phyloP scores from a whole-genome alignment of 768 basidiomycete species.

The Suillus tomentosus region DNA sequence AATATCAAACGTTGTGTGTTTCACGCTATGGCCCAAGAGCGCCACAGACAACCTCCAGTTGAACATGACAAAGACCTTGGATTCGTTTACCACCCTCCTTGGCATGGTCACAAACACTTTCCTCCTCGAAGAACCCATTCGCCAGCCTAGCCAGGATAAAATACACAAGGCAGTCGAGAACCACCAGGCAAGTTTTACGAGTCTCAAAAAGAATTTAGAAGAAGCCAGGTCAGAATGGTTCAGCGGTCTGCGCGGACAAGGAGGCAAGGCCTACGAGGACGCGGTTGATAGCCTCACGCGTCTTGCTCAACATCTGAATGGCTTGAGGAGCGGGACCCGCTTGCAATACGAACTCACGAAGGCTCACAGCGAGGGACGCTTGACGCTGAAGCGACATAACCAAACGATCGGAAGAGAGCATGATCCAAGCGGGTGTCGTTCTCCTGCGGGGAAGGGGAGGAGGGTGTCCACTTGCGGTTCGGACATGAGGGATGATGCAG shows the following conservation, averaged over 20 bases:
- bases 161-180: conserved; percentile 79
- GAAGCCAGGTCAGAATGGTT: conserved; percentile 91
- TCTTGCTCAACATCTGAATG: conserved; percentile 92
- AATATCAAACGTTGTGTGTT: conserved; percentile 86
- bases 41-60: conserved; percentile 81
- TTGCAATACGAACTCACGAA: conserved; percentile 82
- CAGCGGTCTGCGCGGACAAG: conserved; percentile 27
- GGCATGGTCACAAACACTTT: conserved; percentile 83
- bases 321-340: conserved; percentile 79
- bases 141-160: conserved; percentile 56
- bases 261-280: conserved; percentile 67
- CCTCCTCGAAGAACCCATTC: conserved; percentile 70
- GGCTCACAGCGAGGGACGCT: conserved; percentile 51
- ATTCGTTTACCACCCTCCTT: conserved; percentile 87
- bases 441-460: conserved; percentile 23
- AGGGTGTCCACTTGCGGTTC: conserved; percentile 32
- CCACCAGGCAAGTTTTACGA: conserved; percentile 89
- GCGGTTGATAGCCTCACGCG: conserved; percentile 85
- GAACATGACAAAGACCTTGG: conserved; percentile 83
- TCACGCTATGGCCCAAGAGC: conserved; percentile 79
- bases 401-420: conserved; percentile 24
- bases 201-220: conserved; percentile 78
- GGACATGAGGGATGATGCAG: conserved; percentile 46
- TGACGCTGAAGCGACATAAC: conserved; percentile 33
- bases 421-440: neutral